These are phyloP conservation scores for Simplicillium sp. DNA, from an alignment of 2,329 filamentous ascomycete species.

Conservation along the genomic window DNA sequence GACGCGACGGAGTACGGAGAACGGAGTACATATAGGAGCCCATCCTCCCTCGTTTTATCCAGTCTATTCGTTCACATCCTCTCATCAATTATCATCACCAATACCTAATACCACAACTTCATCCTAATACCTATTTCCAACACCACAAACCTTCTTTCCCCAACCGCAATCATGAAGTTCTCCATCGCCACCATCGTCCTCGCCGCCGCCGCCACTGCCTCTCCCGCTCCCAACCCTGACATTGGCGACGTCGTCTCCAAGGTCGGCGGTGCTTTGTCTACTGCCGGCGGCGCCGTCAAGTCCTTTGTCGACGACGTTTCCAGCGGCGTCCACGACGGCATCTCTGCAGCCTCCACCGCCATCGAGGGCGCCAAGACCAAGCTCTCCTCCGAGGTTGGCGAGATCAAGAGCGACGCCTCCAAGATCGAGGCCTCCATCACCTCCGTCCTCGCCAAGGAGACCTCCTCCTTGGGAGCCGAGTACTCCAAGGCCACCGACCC, in stretches of 20 bases:
- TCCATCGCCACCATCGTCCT: slow-evolving; percentile 21
- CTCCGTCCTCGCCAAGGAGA: slow-evolving; percentile 2
- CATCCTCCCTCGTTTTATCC: not conserved
- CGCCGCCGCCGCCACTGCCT: slow-evolving; percentile 20
- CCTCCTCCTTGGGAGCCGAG: slow-evolving; percentile 11
- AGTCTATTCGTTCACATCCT: too few relatives aligned
- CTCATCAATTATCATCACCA: not conserved
- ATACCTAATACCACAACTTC: slow-evolving; percentile 4
- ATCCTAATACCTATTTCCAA: not conserved
- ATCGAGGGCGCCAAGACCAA: slow-evolving; percentile 4
- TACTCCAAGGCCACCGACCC: slow-evolving; percentile 12
- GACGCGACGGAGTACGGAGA: too few relatives aligned
- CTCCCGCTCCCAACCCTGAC: slow-evolving; percentile 4
- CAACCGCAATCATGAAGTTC: slow-evolving; percentile 24
- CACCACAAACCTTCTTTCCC: slow-evolving; percentile 3
- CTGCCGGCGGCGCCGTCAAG: slow-evolving; percentile 7
- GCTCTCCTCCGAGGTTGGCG: slow-evolving; percentile 3
- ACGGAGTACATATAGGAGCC: not conserved
- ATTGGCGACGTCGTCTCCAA: slow-evolving; percentile 9
- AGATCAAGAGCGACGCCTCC: slow-evolving; percentile 2
- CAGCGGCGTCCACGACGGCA: not conserved
- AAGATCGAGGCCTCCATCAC: slow-evolving; percentile 7
- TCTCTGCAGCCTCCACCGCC: slow-evolving; percentile 5
- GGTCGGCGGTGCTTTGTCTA: slow-evolving; percentile 6
- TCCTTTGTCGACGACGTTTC: slow-evolving; percentile 4